Evolutionary conservation across 768 basidiomycete species (phyloP).

Genomic region (Phaeotremella fagi): DNA sequence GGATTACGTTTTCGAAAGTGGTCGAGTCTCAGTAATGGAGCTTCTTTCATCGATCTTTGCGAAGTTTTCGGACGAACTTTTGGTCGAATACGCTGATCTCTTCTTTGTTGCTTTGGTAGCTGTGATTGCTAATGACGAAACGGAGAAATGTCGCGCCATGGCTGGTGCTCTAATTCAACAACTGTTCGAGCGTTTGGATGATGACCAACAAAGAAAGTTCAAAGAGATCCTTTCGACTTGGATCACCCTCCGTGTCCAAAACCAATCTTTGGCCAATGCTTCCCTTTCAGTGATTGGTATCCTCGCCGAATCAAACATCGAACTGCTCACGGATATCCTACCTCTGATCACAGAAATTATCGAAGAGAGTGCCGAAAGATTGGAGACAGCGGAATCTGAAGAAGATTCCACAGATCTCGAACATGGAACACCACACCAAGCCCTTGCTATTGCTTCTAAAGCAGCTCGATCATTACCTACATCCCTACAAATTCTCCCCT

Average conservation of each 20-base stretch:
- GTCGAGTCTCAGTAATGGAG: conserved; percentile 89
- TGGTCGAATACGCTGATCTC: conserved; percentile 71
- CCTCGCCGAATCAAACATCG: conserved; percentile 61
- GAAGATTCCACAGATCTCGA: conserved; percentile 53
- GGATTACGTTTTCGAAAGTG: conserved; percentile 82
- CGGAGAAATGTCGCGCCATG: conserved; percentile 81
- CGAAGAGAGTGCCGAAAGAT: conserved; percentile 44
- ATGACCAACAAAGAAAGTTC: conserved; percentile 56
- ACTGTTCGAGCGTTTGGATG: conserved; percentile 66
- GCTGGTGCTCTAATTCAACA: conserved; percentile 75
- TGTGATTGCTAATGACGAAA: conserved; percentile 90
- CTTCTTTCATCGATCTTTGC: conserved; percentile 73
- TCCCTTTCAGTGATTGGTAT: conserved; percentile 79
- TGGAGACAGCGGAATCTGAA: conserved; percentile 53
- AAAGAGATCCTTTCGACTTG: conserved; percentile 73
- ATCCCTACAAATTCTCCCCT: conserved; percentile 42
- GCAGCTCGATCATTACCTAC: conserved; percentile 50
- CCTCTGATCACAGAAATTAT: conserved; percentile 49
- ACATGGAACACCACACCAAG: conserved; percentile 81
- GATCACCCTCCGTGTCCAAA: conserved; percentile 59
- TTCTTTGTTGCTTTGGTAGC: conserved; percentile 88
- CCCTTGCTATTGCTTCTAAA: conserved; percentile 64
- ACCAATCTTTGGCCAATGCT: conserved; percentile 63
- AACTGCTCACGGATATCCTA: conserved; percentile 51
- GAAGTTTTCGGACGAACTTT: conserved; percentile 72